Evolutionary conservation across 179 eudicot species (phyloP), one percentile per base, ranked within the genome.

Genomic region (Spinacia oleracea): DNA sequence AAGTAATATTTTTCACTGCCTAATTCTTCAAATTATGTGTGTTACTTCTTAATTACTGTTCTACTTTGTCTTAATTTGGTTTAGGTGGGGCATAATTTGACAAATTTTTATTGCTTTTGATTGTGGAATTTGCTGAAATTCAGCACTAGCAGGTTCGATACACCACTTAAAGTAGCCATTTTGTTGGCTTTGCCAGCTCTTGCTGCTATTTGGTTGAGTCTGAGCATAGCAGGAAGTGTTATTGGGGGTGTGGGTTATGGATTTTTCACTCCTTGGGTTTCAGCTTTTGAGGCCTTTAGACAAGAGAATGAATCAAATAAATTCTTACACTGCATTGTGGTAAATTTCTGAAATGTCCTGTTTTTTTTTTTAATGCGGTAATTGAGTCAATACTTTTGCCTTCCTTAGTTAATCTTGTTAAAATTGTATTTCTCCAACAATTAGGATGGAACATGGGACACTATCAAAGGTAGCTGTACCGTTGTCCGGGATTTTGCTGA

Each of bases 391-490:
- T 51, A n/a, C 45, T 48, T 76, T 34, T 0, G 76, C 50, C 59
- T 75, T 58, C 80, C 64, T 38, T 25, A 25, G 12, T 48, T 76
- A 70, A 80, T 77, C 16, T 74, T 50, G 32, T 29, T 38, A 38
- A 38, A 60, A 29, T 46, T 75, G 38, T 18, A 64, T 78, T 27
- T 80, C 71, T 29, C 27, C 32, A 68, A 72, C 23, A 32, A 45
- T 1, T 82, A 95, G 98, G 97, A 95, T 84, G 98, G 98, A 80
- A 95, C 97, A 73, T 89, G 91, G 95, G 93, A 84, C 18, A 90
- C 97, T 67, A 77, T 95, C 78, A 88, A 86, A 82, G 97, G 94
- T 50, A 93, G 98, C 81, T 95, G 97, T 79, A 95, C 92, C 2
- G 92, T 83, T 29, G 98, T 93, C 76, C 89, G 89, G 23, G 98